Percentiles rank a stretch among this genome's conserved stretches.
phyloP scores from a whole-genome alignment of 805 yeast genomes.

The Debaryomyces prosopidis region DNA sequence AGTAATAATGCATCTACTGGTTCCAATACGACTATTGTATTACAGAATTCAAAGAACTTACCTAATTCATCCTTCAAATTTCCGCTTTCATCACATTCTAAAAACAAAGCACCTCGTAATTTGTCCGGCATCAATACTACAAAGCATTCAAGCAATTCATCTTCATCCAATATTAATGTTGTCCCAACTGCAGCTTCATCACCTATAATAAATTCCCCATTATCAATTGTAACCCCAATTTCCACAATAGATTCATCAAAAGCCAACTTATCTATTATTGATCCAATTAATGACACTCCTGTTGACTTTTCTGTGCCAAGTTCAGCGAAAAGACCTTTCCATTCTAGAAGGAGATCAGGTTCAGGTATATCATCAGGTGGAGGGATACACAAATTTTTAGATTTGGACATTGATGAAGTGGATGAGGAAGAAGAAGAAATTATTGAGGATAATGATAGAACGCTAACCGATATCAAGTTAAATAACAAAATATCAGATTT shows the following conservation, averaged over 20 bases:
- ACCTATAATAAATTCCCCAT: slow-evolving; percentile 37
- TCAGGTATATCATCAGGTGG: slow-evolving; percentile 23
- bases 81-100: slow-evolving; percentile 9
- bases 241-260: slow-evolving; percentile 23
- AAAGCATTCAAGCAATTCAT: background rate
- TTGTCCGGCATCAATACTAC: background rate
- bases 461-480: background rate
- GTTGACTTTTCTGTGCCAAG: slow-evolving; percentile 35
- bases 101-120: background rate
- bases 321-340: slow-evolving; percentile 10
- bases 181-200: slow-evolving; percentile 17
- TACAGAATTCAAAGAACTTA: slow-evolving; percentile 8
- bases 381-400: slow-evolving; percentile 18
- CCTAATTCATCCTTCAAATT: slow-evolving; percentile 10
- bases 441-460: slow-evolving; percentile 2
- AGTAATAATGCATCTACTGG: background rate
- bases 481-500: background rate
- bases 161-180: background rate
- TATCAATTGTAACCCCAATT: slow-evolving; percentile 30
- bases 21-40: background rate
- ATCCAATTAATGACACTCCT: slow-evolving; percentile 41
- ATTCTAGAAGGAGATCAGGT: slow-evolving; percentile 19
- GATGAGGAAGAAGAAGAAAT: slow-evolving; percentile 21
- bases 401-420: slow-evolving; percentile 24
- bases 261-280: slow-evolving; percentile 21